These are phyloP conservation scores for Truncatella angustata DNA, from an alignment of 2,329 filamentous ascomycete genomes.

Conservation along the genomic window DNA sequence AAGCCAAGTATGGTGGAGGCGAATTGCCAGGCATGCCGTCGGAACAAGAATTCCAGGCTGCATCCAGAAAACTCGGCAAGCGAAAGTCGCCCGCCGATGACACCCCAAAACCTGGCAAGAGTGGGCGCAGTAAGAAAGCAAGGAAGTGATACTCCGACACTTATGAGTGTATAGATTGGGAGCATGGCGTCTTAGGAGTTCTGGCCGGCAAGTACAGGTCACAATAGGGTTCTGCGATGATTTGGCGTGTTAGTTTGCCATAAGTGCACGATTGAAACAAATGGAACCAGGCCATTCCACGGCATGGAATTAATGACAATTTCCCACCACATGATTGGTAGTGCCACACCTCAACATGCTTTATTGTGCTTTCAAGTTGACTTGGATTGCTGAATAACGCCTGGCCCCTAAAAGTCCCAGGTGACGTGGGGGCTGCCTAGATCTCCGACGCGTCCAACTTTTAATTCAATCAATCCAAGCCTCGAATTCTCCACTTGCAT, in stretches of 20 bases:
- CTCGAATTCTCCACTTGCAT: slow-evolving; percentile 1
- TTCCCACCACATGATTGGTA: too few relatives aligned
- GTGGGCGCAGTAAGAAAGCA: slow-evolving; percentile 13
- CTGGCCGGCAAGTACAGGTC: neutral
- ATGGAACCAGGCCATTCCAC: too few relatives aligned
- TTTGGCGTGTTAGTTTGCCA: neutral
- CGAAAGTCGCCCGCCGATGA: slow-evolving; percentile 28
- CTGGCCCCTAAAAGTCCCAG: slow-evolving; percentile 7
- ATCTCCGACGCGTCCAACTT: neutral
- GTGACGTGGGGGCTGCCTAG: neutral
- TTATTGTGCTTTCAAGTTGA: too few relatives aligned
- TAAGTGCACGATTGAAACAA: neutral
- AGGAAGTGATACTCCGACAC: slow-evolving; percentile 4
- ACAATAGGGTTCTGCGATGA: neutral
- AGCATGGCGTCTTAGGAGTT: slow-evolving; percentile 7
- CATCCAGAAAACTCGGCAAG: slow-evolving; percentile 45
- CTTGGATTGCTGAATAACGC: too few relatives aligned
- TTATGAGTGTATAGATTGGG: neutral
- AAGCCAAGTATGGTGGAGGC: slow-evolving; percentile 72
- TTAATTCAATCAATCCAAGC: neutral
- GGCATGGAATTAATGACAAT: too few relatives aligned
- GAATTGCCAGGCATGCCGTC: slow-evolving; percentile 59
- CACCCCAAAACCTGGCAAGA: slow-evolving; percentile 9
- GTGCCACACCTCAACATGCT: too few relatives aligned
- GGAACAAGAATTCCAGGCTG: slow-evolving; percentile 60